Evolutionary conservation across 2,329 filamentous ascomycete species (phyloP).

Genomic region (Ascochyta rabiei): DNA sequence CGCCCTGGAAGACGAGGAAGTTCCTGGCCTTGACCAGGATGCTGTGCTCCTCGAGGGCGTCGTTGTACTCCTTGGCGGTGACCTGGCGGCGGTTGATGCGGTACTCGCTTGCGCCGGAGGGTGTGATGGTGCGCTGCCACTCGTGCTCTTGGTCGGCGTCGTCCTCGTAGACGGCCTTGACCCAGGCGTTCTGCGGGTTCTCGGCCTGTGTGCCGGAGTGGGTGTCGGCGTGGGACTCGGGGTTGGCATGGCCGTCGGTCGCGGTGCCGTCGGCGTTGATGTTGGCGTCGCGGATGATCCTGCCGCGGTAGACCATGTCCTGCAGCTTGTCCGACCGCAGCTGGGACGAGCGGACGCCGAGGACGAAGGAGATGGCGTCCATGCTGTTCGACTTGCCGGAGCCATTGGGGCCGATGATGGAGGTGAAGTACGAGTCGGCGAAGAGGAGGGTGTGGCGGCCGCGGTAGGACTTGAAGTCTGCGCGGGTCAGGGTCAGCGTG

Average conservation of each 20-base stretch:
- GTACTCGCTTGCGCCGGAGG: slow-evolving; percentile 87
- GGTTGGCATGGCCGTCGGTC: slow-evolving; percentile 51
- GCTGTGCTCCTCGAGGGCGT: slow-evolving; percentile 88
- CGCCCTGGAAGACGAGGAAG: slow-evolving; percentile 97
- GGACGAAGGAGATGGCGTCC: slow-evolving; percentile 98
- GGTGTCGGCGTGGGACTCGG: slow-evolving; percentile 53
- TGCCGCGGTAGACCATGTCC: slow-evolving; percentile 94
- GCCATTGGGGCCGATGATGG: slow-evolving; percentile 99
- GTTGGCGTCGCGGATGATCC: slow-evolving; percentile 88
- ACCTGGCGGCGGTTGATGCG: slow-evolving; percentile 93
- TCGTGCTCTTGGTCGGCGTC: slow-evolving; percentile 92
- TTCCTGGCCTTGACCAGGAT: slow-evolving; percentile 98
- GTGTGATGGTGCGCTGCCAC: slow-evolving; percentile 96
- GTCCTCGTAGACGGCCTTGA: slow-evolving; percentile 98
- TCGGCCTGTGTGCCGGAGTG: slow-evolving; percentile 68
- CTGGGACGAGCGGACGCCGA: slow-evolving; percentile 98
- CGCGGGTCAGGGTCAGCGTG: slow-evolving; percentile 10
- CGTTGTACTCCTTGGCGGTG: slow-evolving; percentile 90
- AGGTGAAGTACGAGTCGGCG: slow-evolving; percentile 98
- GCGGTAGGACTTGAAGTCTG: slow-evolving; percentile 99
- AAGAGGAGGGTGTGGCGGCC: slow-evolving; percentile 93
- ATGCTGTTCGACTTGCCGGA: slow-evolving; percentile 99
- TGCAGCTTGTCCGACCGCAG: slow-evolving; percentile 91
- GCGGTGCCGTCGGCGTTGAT: slow-evolving; percentile 91
- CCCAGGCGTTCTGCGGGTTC: slow-evolving; percentile 95